These are phyloP conservation scores for Microglena sp. DNA, from an alignment of 139 green algal genomes.

Conservation along the genomic window DNA sequence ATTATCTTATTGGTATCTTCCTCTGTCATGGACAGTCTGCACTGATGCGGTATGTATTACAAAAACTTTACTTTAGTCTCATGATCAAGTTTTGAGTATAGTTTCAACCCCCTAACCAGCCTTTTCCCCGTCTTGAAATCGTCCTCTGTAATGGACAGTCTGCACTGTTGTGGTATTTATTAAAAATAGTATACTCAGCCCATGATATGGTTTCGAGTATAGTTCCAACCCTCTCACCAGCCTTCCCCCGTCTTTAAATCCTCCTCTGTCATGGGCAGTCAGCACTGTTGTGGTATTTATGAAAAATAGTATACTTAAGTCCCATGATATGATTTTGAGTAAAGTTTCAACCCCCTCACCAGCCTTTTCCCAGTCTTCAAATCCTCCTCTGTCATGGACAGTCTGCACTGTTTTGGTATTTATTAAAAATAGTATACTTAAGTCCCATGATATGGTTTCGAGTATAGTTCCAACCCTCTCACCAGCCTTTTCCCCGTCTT, in stretches of 20 bases:
- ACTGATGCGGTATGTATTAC: slow-evolving; percentile 52
- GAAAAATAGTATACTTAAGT: neutral
- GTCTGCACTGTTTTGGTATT: slow-evolving; percentile 74
- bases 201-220: neutral
- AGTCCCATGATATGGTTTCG: neutral
- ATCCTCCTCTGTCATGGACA: slow-evolving; percentile 89
- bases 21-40: slow-evolving; percentile 86
- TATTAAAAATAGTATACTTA: neutral
- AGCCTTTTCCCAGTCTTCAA: slow-evolving; percentile 65
- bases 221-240: slow-evolving; percentile 10
- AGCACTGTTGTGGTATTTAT: slow-evolving; percentile 65
- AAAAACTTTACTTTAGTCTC: neutral
- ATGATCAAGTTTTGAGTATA: slow-evolving; percentile 10
- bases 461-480: too few species aligned
- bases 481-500: slow-evolving; percentile 56
- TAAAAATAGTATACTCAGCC: neutral
- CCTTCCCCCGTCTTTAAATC: slow-evolving; percentile 71
- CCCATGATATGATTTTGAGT: neutral
- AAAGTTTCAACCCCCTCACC: too few species aligned
- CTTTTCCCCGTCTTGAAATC: slow-evolving; percentile 73
- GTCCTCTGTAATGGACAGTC: slow-evolving; percentile 86
- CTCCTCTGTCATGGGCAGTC: slow-evolving; percentile 86
- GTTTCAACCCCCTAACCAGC: slow-evolving; percentile 27
- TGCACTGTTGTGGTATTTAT: slow-evolving; percentile 68
- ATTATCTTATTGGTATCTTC: slow-evolving; percentile 65